Evolutionary conservation across 805 yeast genomes (phyloP).

Genomic region (Pichia manshurica): DNA sequence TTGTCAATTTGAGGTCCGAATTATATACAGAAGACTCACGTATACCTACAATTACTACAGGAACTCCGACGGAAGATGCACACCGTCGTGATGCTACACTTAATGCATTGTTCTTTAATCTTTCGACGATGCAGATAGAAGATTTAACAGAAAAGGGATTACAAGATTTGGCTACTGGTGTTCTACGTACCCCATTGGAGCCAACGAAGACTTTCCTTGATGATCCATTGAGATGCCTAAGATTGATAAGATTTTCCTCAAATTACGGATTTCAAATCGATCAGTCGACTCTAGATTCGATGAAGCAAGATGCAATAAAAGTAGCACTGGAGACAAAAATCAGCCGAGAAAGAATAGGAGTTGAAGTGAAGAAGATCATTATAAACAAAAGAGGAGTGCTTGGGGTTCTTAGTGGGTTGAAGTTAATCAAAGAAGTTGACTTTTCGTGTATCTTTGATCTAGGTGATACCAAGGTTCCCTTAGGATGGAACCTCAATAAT

Average conservation of each 20-base stretch:
- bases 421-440: slow-evolving; percentile 47
- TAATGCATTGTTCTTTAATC: slow-evolving; percentile 86
- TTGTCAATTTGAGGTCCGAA: slow-evolving; percentile 86
- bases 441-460: slow-evolving; percentile 55
- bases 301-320: slow-evolving; percentile 56
- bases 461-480: slow-evolving; percentile 24
- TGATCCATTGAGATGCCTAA: slow-evolving; percentile 85
- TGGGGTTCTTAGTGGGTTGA: slow-evolving; percentile 59
- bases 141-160: slow-evolving; percentile 80
- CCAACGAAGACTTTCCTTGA: slow-evolving; percentile 84
- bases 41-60: slow-evolving; percentile 77
- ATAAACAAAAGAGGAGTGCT: slow-evolving; percentile 33
- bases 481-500: slow-evolving; percentile 18
- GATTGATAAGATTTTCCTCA: slow-evolving; percentile 82
- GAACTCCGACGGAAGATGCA: slow-evolving; percentile 91
- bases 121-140: slow-evolving; percentile 63
- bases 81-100: slow-evolving; percentile 91
- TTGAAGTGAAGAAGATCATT: slow-evolving; percentile 75
- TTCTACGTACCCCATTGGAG: slow-evolving; percentile 81
- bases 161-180: slow-evolving; percentile 60
- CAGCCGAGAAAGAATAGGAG: slow-evolving; percentile 85
- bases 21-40: slow-evolving; percentile 77
- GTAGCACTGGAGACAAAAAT: slow-evolving; percentile 63
- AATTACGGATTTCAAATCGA: slow-evolving; percentile 68
- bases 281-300: slow-evolving; percentile 50